These are phyloP conservation scores for Nakazawaea holstii DNA, from an alignment of 805 yeast genomes.

Conservation along the genomic window DNA sequence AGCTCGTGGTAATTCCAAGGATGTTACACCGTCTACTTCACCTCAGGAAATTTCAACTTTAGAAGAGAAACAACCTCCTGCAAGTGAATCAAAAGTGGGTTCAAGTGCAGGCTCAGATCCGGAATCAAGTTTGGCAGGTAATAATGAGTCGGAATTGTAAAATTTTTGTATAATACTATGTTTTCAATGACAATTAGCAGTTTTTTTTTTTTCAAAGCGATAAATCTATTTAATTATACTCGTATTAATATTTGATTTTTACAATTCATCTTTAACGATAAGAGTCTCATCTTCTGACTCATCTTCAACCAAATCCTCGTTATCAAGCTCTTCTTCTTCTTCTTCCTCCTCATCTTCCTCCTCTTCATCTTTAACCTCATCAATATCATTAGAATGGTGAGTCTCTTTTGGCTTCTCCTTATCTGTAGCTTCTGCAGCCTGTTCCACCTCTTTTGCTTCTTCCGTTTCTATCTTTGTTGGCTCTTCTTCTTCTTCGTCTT, in stretches of 20 bases:
- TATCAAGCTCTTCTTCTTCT: not conserved
- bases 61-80: no score
- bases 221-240: not conserved
- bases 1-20: no score
- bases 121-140: no score
- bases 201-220: no score
- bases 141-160: no score
- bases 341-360: not conserved
- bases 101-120: no score
- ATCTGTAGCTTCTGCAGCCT: not conserved
- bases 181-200: no score
- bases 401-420: conserved; percentile 8
- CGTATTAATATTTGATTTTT: not conserved
- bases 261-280: conserved; percentile 1
- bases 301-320: not conserved
- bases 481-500: not conserved
- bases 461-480: not conserved
- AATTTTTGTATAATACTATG: no score
- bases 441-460: not conserved
- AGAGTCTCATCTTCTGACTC: not conserved
- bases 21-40: no score
- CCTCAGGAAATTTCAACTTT: no score
- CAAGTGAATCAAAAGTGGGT: no score
- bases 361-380: not conserved
- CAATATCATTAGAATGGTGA: not conserved